Evolutionary conservation across 1,284 basidiomycete species (phyloP).

Genomic region (Cerioporus squamosus): DNA sequence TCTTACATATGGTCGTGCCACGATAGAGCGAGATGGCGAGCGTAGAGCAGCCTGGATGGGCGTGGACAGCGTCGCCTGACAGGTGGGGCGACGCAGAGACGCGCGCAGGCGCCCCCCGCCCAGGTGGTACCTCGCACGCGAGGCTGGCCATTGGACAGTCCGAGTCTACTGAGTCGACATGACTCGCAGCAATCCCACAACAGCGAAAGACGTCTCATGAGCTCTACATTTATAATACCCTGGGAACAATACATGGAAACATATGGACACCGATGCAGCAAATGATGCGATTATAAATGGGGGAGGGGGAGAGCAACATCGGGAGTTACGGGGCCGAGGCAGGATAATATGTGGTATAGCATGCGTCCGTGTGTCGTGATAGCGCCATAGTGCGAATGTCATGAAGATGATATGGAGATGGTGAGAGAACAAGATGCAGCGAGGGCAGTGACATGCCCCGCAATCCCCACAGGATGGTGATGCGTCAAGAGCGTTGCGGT

Average conservation of each 20-base stretch:
- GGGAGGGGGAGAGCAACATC: constrained; percentile 20
- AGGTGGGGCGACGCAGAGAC: neutral
- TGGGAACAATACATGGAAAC: constrained; percentile 22
- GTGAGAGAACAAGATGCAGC: constrained; percentile 12
- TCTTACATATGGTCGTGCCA: constrained; percentile 8
- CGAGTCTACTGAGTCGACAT: neutral
- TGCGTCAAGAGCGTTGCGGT: constrained; percentile 11
- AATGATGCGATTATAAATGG: constrained; percentile 13
- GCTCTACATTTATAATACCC: constrained; percentile 31
- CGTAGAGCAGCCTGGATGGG: constrained; percentile 16
- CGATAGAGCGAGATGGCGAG: constrained; percentile 2
- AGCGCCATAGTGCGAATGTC: constrained; percentile 24
- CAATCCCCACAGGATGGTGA: constrained; percentile 9
- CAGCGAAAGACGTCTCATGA: constrained; percentile 4
- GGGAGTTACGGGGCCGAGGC: constrained; percentile 22
- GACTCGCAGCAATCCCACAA: neutral
- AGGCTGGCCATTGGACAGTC: neutral
- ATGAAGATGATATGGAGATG: constrained; percentile 21
- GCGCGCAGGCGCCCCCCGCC: neutral
- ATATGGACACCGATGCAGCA: constrained; percentile 26
- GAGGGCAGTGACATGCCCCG: constrained; percentile 25
- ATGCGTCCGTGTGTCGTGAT: constrained; percentile 34
- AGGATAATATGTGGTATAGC: constrained; percentile 32
- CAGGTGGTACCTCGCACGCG: neutral
- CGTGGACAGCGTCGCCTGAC: constrained; percentile 11